Evolutionary conservation across 768 basidiomycete genomes (phyloP), one percentile per base, ranked within the genome.

Genomic region (Tricholomella constricta): DNA sequence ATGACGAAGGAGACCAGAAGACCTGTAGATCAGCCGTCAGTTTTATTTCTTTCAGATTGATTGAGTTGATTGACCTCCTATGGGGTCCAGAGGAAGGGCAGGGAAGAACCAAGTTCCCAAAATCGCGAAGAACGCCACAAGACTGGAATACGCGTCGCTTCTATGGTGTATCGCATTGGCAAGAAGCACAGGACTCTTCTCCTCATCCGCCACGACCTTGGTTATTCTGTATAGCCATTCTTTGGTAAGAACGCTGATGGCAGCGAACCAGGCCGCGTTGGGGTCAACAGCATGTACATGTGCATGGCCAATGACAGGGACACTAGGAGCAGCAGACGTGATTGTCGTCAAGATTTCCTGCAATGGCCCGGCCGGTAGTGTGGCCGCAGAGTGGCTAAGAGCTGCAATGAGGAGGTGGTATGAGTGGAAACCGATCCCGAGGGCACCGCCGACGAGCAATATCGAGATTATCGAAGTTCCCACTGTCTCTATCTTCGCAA

Each of bases 91-190:
- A 52, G 97, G 90, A 48, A 91, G 65, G n/a, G 82, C 76, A 14
- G 94, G 94, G 68, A 90, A 89, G 59, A 84, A 77, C 76, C 91
- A 91, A 9, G 88, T 91, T 11, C 95, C 94, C 7, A 98, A 71
- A 64, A 99, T 99, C 14, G 96, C 95, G 41, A 89, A 80, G 50
- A 98, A 82, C 10, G 95, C 94, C 48, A 99, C 93, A 44, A 88
- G 60, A 61, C 94, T 95, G 3, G 94, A 94, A 64, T 94, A 93
- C 6, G 93, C 94, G 68, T 99, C 97, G 58, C 91, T 94, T n/a
- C 97, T 83, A 71, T 99, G 97, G 68, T 98, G 96, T 51, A 94
- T 80, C 6, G 96, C 97, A 67, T 98, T 99, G n/a, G 97, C 97
- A 17, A 88, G 75, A 47, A 99, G 72, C 0, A 99, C 97, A 4